phyloP scores from a whole-genome alignment of 2,329 filamentous ascomycete genomes.

The Xylariaceae sp. region DNA sequence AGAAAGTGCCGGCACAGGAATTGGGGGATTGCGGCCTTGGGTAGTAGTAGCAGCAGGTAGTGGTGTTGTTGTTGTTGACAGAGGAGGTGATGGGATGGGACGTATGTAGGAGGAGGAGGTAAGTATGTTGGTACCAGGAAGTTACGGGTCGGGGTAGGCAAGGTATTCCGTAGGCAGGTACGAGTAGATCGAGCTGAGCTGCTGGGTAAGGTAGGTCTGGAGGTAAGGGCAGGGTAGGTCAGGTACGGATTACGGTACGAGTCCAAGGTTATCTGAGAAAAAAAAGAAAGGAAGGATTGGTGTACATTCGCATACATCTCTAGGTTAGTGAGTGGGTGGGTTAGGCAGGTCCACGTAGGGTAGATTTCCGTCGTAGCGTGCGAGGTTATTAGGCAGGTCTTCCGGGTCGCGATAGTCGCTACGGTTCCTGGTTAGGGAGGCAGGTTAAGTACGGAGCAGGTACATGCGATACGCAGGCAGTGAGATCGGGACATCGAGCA shows the following conservation, averaged over 20 bases:
- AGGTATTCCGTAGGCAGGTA: not conserved
- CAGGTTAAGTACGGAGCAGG: not conserved
- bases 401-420: too few species aligned
- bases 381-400: not conserved
- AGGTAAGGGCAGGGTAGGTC: not conserved
- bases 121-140: too few species aligned
- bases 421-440: not conserved
- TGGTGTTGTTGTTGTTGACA: not conserved
- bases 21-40: not conserved
- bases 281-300: not conserved
- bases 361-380: too few species aligned
- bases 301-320: not conserved
- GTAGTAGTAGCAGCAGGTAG: not conserved
- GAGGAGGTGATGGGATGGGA: too few species aligned
- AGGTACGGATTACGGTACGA: too few species aligned
- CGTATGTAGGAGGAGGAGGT: not conserved
- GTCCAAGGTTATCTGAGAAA: not conserved
- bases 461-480: too few species aligned
- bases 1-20: not conserved
- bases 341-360: not conserved
- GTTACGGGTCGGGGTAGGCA: too few species aligned
- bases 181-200: not conserved
- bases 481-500: too few species aligned
- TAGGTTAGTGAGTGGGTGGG: not conserved
- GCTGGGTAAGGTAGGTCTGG: not conserved